Conservation (phyloP, 768 basidiomycete genomes). For the Daedaleopsis nitida region DNA sequence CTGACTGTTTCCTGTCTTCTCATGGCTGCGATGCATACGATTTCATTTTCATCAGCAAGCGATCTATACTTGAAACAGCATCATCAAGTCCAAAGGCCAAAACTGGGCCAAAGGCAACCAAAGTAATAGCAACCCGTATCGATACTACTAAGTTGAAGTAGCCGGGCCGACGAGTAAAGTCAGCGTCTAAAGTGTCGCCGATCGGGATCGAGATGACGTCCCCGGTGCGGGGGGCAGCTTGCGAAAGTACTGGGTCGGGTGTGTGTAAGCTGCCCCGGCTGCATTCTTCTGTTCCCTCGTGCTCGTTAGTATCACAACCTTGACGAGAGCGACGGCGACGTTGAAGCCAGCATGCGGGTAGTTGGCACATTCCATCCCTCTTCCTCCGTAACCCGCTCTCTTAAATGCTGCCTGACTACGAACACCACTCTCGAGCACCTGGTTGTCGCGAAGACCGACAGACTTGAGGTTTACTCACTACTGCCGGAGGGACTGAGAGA, state of each 20-base stretch:
- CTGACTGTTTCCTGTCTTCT: too few species aligned
- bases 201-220: background rate
- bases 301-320: too few species aligned
- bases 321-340: background rate
- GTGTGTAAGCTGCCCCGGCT: background rate
- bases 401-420: conserved; percentile 65
- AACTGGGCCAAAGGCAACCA: too few species aligned
- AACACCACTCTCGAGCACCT: conserved; percentile 58
- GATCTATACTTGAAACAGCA: too few species aligned
- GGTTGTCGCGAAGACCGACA: conserved; percentile 66
- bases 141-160: too few species aligned
- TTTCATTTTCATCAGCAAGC: too few species aligned
- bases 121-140: too few species aligned
- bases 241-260: background rate
- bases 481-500: conserved; percentile 58
- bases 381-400: conserved; percentile 69
- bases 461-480: conserved; percentile 69
- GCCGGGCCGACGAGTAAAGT: too few species aligned
- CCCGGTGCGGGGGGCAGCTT: background rate
- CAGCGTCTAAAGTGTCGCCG: too few species aligned
- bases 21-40: too few species aligned
- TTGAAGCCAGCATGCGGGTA: conserved; percentile 45
- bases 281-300: too few species aligned
- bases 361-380: conserved; percentile 78
- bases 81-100: too few species aligned